Evolutionary conservation across 179 eudicot species (phyloP).

Genomic region (Drosera spatulata): DNA sequence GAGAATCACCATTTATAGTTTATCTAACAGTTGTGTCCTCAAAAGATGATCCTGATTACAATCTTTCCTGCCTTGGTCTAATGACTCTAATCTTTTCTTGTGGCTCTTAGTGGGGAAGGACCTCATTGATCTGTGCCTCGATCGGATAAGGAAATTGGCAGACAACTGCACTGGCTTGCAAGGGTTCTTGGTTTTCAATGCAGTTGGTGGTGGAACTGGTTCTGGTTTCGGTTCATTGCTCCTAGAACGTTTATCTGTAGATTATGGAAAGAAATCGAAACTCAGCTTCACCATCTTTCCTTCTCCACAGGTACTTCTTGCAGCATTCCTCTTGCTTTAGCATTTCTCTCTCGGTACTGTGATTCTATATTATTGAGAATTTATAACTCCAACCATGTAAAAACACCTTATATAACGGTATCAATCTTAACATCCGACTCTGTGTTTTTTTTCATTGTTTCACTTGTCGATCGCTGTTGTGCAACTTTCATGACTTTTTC

Average conservation of each 20-base stretch:
- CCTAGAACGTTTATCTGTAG: slow-evolving; percentile 49
- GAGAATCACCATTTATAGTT: background rate
- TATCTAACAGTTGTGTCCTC: no score
- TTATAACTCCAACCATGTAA: background rate
- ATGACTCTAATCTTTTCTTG: background rate
- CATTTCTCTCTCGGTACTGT: background rate
- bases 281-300: slow-evolving; percentile 47
- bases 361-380: background rate
- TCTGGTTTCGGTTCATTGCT: slow-evolving; percentile 67
- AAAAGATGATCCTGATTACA: no score
- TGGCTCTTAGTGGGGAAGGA: slow-evolving; percentile 41
- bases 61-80: background rate
- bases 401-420: no score
- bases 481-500: background rate
- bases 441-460: background rate
- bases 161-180: slow-evolving; percentile 57
- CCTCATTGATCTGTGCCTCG: slow-evolving; percentile 55
- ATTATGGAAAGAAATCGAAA: no score
- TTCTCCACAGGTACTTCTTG: slow-evolving; percentile 44
- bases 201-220: slow-evolving; percentile 66
- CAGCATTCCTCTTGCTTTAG: background rate
- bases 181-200: no score
- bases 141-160: slow-evolving; percentile 53
- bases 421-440: background rate
- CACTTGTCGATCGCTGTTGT: background rate